Conservation (phyloP, 2,329 filamentous ascomycete species). For the Raffaelea ambrosiae region DNA sequence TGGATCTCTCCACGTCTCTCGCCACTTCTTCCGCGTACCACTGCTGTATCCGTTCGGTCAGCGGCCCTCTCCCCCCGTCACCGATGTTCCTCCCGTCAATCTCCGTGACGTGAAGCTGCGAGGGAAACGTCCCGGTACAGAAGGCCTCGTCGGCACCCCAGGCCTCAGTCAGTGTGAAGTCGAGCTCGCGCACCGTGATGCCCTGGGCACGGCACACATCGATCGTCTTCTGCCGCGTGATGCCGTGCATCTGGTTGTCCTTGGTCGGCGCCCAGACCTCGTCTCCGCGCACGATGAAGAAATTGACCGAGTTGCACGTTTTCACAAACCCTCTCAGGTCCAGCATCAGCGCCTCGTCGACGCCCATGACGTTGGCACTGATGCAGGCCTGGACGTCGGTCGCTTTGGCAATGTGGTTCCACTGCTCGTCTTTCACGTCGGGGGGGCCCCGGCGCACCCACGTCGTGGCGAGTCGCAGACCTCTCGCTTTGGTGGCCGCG, state of each 20-base stretch:
- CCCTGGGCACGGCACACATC: conserved; percentile 19
- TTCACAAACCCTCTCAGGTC: conserved; percentile 20
- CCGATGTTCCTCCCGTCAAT: too few relatives aligned
- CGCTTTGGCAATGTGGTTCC: conserved; percentile 23
- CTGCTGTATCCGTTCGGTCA: too few relatives aligned
- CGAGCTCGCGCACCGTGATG: conserved; percentile 17
- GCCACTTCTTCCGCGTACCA: too few relatives aligned
- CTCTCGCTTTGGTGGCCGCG: conserved; percentile 14
- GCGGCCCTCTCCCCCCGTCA: too few relatives aligned
- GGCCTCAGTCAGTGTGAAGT: conserved; percentile 21
- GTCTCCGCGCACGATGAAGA: conserved; percentile 21
- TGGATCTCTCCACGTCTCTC: too few relatives aligned
- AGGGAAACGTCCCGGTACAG: conserved; percentile 21
- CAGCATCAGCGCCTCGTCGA: conserved; percentile 22
- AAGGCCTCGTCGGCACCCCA: conserved; percentile 23
- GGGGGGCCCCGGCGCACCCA: conserved; percentile 21
- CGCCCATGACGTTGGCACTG: conserved; percentile 20
- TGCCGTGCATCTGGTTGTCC: conserved; percentile 23
- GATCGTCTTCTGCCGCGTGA: conserved; percentile 22
- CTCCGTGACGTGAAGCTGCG: conserved; percentile 18
- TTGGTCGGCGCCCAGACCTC: conserved; percentile 24
- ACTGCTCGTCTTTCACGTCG: conserved; percentile 22
- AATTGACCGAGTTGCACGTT: conserved; percentile 24
- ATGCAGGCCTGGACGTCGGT: conserved; percentile 22
- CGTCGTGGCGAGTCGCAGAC: conserved; percentile 18